A percentile compares a stretch with the other conserved stretches of the same genome.
Evolutionary conservation across 768 basidiomycete genomes (phyloP).

Genomic region (Lentinula edodes): DNA sequence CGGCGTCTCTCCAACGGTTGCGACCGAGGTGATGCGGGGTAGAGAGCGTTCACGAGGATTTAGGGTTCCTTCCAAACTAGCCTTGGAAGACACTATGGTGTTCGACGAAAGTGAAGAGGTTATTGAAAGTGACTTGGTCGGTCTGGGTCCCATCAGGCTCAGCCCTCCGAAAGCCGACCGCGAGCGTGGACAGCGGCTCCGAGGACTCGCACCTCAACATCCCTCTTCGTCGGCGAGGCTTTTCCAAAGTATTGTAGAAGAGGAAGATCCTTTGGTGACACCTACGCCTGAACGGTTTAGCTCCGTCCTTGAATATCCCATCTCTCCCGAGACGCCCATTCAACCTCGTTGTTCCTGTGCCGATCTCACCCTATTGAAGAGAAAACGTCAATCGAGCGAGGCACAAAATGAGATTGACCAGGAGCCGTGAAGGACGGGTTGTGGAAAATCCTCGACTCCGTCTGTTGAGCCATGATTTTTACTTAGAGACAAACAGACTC

Average conservation of each 20-base stretch:
- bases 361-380: not conserved
- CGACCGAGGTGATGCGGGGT: not conserved
- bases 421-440: not conserved
- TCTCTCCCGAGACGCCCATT: not conserved
- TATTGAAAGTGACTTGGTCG: not conserved
- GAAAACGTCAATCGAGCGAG: not conserved
- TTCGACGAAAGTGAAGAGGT: not conserved
- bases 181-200: not conserved
- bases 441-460: not conserved
- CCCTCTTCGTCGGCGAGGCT: not conserved
- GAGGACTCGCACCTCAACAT: not conserved
- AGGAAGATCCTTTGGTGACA: not conserved
- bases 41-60: not conserved
- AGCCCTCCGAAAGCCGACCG: not conserved
- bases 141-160: not conserved
- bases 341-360: not conserved
- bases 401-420: not conserved
- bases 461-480: not conserved
- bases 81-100: not conserved
- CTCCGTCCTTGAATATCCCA: not conserved
- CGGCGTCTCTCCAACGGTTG: not conserved
- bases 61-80: not conserved
- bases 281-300: not conserved
- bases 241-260: not conserved
- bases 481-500: not conserved